A percentile compares a stretch with the other conserved stretches of the same genome.
Conservation (phyloP, 345 rosid genomes). For the Bruguiera sexangula region DNA sequence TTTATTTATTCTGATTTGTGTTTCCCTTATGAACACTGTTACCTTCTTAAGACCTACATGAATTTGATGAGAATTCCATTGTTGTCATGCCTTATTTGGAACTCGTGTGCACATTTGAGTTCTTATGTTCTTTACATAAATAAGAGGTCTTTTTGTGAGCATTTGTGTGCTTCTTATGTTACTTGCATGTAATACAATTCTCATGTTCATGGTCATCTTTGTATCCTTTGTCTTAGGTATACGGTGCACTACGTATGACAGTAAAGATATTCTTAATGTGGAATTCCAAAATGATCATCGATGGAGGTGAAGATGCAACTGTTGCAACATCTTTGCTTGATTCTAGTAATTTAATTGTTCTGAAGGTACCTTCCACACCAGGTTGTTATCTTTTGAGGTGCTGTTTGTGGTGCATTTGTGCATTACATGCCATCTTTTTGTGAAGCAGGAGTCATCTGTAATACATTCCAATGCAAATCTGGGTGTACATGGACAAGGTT, state of each 20-base stretch:
- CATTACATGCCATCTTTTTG: slow-evolving; percentile 11
- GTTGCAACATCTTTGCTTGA: slow-evolving; percentile 88
- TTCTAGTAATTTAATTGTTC: slow-evolving; percentile 86
- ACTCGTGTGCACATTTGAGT: neutral
- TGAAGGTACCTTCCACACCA: slow-evolving; percentile 52
- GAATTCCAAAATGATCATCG: slow-evolving; percentile 85
- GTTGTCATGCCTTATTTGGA: slow-evolving; percentile 2
- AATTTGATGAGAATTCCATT: neutral
- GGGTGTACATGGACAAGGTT: slow-evolving; percentile 97
- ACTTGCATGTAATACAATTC: slow-evolving; percentile 9
- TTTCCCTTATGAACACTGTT: neutral
- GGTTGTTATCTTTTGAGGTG: slow-evolving; percentile 10
- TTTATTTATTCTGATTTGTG: neutral
- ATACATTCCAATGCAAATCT: slow-evolving; percentile 94
- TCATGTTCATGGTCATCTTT: neutral
- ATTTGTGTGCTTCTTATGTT: neutral
- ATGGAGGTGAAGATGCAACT: slow-evolving; percentile 78
- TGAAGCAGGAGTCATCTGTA: slow-evolving; percentile 76
- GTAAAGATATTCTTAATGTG: slow-evolving; percentile 96
- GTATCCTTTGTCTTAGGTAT: slow-evolving; percentile 52
- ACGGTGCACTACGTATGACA: slow-evolving; percentile 94
- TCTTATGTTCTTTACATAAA: no score
- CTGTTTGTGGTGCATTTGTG: slow-evolving; percentile 14
- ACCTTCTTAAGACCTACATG: neutral
- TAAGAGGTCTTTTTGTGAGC: neutral